Conservation (phyloP, 345 rosid genomes). For the Rhodamnia rubescens region DNA sequence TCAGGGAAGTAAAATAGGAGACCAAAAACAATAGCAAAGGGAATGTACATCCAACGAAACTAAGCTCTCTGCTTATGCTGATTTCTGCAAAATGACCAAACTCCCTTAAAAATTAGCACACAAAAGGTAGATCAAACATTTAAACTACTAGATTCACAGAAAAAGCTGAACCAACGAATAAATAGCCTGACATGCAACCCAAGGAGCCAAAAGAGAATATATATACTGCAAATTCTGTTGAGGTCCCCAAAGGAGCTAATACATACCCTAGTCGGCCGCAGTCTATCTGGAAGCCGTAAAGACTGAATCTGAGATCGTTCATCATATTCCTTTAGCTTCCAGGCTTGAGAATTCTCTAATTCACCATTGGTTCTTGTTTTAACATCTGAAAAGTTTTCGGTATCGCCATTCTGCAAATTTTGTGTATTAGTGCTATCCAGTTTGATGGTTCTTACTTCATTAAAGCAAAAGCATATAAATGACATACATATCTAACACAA, state of each 20-base stretch:
- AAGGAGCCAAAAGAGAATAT: neutral
- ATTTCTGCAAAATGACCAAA: neutral
- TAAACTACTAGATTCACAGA: neutral
- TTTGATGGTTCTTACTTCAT: neutral
- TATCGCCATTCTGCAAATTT: slow-evolving; percentile 42
- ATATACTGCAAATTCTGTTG: neutral
- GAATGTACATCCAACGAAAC: neutral
- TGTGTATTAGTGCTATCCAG: neutral
- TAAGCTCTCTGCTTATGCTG: neutral
- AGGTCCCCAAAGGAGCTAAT: neutral
- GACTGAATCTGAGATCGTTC: slow-evolving; percentile 53
- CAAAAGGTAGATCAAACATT: neutral
- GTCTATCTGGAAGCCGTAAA: slow-evolving; percentile 48
- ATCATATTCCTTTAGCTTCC: slow-evolving; percentile 52
- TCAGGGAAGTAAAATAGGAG: neutral
- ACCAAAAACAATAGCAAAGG: neutral
- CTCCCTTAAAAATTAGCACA: neutral
- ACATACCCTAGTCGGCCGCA: slow-evolving; percentile 37
- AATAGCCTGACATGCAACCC: neutral
- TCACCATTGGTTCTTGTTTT: slow-evolving; percentile 47
- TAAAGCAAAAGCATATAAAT: neutral
- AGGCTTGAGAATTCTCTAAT: slow-evolving; percentile 50
- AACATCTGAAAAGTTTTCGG: slow-evolving; percentile 34
- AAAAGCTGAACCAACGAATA: neutral
- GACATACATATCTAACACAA: neutral